Evolutionary conservation across 805 yeast species (phyloP).

Genomic region (Pichia cabralensis): DNA sequence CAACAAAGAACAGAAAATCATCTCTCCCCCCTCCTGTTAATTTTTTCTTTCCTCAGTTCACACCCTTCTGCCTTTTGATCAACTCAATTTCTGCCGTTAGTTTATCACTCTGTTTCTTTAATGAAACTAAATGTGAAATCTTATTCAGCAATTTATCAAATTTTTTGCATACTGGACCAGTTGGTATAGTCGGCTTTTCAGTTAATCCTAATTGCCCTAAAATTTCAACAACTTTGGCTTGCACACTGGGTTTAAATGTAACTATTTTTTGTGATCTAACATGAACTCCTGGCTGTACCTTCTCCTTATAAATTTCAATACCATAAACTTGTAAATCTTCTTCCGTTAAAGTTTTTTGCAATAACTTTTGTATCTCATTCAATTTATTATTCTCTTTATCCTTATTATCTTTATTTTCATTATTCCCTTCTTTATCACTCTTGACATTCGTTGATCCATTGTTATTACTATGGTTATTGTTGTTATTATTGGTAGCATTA

Average conservation of each 20-base stretch:
- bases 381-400: conserved; percentile 1
- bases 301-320: conserved; percentile 65
- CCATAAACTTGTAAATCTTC: conserved; percentile 85
- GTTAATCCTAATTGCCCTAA: conserved; percentile 76
- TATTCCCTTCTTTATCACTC: not conserved
- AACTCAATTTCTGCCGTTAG: conserved; percentile 66
- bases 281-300: conserved; percentile 69
- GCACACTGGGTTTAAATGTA: conserved; percentile 68
- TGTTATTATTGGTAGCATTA: conserved; percentile 12
- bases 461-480: conserved; percentile 4
- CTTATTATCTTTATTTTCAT: not conserved
- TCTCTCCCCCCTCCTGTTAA: not conserved
- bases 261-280: conserved; percentile 73
- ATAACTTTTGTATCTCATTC: conserved; percentile 24
- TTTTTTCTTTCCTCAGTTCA: conserved; percentile 3
- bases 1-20: no score
- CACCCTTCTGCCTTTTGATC: conserved; percentile 27
- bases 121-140: conserved; percentile 64
- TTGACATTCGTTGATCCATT: conserved; percentile 2
- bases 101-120: conserved; percentile 81
- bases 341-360: conserved; percentile 49
- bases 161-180: conserved; percentile 63
- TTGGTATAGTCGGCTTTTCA: conserved; percentile 78
- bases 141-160: conserved; percentile 68
- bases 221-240: conserved; percentile 47